Base-by-base conservation (phyloP, 2,329 filamentous ascomycete genomes). In the Bertia moriformis region DNA sequence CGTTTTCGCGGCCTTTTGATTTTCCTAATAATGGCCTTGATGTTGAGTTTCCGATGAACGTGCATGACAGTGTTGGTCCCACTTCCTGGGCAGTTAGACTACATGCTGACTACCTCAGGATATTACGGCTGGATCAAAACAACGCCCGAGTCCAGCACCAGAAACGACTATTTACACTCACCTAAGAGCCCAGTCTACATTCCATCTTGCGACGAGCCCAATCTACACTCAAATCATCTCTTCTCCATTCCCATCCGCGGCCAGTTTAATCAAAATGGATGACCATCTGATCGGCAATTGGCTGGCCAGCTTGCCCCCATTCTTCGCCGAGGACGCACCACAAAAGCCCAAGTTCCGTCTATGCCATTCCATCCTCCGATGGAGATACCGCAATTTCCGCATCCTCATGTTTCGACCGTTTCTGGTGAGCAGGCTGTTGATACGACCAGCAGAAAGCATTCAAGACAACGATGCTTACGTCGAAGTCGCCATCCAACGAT, bases 391-490 rank as follows among this genome's bases (percentile, higher is more conserved):
- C 4, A 67, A 67, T 39, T 51, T 67, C 29, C 55, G 61, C 14
- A 64, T 67, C 45, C 61, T 67, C 39, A 64, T 66, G 55, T 66
- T 65, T 42, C 51, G 63, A 3, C 59, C 63, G 0, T 65, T 64
- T 38, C 56, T 67, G 14, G 62, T 66, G 18, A 56, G 59, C 3
- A 53, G 51, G 39, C 57, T 49, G 15, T 49, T 55, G 19, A 49
- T 44, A 40, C 42, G 40, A 19, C n/a, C n/a, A n/a, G 50, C 46
- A 18, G 45, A 45, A 14, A 44, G 44, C 38, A 44, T 41, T 15
- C 44, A 40, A 3, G 38, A 42, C 18, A 42, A 45, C 40, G 39
- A 39, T 29, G 18, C 40, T 14, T 44, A 44, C 30, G 42, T 45
- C 44, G 29, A 51, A 42, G 41, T 43, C 14, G 58, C 58, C 1